Base-by-base conservation (phyloP, 305 asterid species). In the Galium porrigens region DNA sequence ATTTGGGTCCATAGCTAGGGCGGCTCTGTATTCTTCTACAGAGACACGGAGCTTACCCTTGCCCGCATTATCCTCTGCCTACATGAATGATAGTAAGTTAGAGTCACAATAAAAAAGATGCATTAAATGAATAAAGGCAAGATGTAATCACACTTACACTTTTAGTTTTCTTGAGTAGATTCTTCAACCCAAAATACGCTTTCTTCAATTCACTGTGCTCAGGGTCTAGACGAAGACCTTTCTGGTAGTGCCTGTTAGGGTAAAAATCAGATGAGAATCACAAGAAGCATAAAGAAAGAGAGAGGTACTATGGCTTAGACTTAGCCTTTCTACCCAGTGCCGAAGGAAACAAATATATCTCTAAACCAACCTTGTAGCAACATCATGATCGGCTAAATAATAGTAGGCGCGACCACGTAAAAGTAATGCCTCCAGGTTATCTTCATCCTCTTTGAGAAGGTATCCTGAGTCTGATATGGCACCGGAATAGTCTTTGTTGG, bases 391-490 rank as follows among this genome's bases (percentile, higher is more conserved):
- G 18, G 90, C 97, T 68, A 90, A 80, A 78, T 90, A 90, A 77
- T 88, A 90, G 74, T 90, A 90, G 57, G 97, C 95, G 74, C 95
- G 92, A 27, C 97, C 97, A 63, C 96, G 94, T 68, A 88, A 81
- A 36, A 90, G 83, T 79, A 90, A 82, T 36, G 95, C 97, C 41
- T 88, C 94, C 51, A 90, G 74, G 73, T 88, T 84, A 73, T 83
- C 81, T 68, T 90, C 97, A 11, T 85, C 89, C 73, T 90, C 97
- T 79, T 86, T 90, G 66, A 90, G 96, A 56, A 90, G 79, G 78
- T 70, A 85, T 61, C 97, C 97, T 7, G 95, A 4, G 81, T 88
- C 91, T 18, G 95, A 78, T 72, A 90, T 90, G 74, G 85, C 94
- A 60, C 81, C 79, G 0, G 96, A 83, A 81, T 83, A 88, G 67